Base-by-base conservation (phyloP, 2,329 filamentous ascomycete genomes). In the Amesomyces nigricolor region DNA sequence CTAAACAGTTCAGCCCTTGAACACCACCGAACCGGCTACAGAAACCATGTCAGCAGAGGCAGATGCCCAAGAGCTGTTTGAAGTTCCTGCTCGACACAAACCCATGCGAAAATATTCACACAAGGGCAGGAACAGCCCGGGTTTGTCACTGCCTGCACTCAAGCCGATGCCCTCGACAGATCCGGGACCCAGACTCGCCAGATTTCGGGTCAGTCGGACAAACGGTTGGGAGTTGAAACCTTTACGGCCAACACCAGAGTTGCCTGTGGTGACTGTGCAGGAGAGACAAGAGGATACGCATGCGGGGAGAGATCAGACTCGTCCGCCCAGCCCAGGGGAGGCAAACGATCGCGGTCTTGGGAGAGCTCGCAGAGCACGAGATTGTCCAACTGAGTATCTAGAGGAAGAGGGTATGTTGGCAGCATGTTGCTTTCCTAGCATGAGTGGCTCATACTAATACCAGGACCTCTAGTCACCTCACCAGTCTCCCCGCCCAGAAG, bases 41-140 rank as follows among this genome's bases (percentile, higher is more conserved):
- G 38, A 35, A 16, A 42, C 48, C 26, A 44, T 32, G 14, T 19
- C 39, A 14, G 16, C 46, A 1, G 8, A 45, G 14, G 11, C 8
- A 14, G 37, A 42, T 5, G 2, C 8, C 11, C 17, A 43, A 2
- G 42, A 47, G 13, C 4, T 55, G 32, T 53, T 56, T 17, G 40
- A 26, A 2, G 7, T 26, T 39, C 4, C 45, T 11, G 10, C 47
- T 13, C 39, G 35, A 38, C 26, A 38, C 13, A 43, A n/a, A 11
- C 52, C 54, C 4, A 8, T 39, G 5, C 56, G 57, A 8, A 63
- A 57, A n/a, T 62, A 63, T 37, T 58, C 61, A 14, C 55, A 58
- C 47, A 57, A 58, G 29, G 39, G 42, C 30, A 57, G 30, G 40
- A 53, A 32, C 19, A 38, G 13, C 16, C 43, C 42, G 10, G 14